Conservation (phyloP, 1,284 basidiomycete species). For the Apiotrichum gamsii region DNA sequence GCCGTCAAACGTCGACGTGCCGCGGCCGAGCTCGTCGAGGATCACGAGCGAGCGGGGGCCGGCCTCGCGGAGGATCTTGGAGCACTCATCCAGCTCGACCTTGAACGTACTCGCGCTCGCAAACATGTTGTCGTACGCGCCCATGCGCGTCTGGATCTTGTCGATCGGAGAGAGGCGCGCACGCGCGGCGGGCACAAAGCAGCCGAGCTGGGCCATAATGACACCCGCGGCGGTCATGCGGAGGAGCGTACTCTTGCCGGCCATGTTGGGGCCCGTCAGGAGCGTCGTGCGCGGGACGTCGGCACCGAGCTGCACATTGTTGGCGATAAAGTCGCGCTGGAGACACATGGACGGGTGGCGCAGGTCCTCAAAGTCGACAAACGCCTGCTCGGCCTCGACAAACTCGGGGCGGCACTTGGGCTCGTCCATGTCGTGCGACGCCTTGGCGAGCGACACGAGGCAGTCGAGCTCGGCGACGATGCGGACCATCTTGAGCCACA, state of each 20-base stretch:
- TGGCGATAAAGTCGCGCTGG: constrained; percentile 82
- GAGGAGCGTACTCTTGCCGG: constrained; percentile 77
- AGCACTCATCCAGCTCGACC: constrained; percentile 91
- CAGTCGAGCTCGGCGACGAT: constrained; percentile 87
- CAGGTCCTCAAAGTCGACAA: constrained; percentile 69
- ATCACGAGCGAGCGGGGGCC: constrained; percentile 89
- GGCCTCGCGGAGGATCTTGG: constrained; percentile 82
- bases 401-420: constrained; percentile 87
- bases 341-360: constrained; percentile 79
- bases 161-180: constrained; percentile 87
- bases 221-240: constrained; percentile 95
- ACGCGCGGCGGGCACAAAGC: constrained; percentile 80
- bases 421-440: constrained; percentile 81
- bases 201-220: constrained; percentile 97
- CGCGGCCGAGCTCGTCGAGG: constrained; percentile 83
- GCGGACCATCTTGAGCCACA: constrained; percentile 67
- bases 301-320: constrained; percentile 76
- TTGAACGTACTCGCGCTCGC: constrained; percentile 92
- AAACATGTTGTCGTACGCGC: constrained; percentile 97
- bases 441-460: constrained; percentile 83
- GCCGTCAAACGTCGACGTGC: constrained; percentile 63
- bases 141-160: constrained; percentile 94
- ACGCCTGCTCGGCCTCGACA: constrained; percentile 69
- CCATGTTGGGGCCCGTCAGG: constrained; percentile 79
- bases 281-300: constrained; percentile 69